A percentile compares a stretch with the other conserved stretches of the same genome.
Evolutionary conservation across 306 rosid species (phyloP).

Genomic region (Corylus avellana): DNA sequence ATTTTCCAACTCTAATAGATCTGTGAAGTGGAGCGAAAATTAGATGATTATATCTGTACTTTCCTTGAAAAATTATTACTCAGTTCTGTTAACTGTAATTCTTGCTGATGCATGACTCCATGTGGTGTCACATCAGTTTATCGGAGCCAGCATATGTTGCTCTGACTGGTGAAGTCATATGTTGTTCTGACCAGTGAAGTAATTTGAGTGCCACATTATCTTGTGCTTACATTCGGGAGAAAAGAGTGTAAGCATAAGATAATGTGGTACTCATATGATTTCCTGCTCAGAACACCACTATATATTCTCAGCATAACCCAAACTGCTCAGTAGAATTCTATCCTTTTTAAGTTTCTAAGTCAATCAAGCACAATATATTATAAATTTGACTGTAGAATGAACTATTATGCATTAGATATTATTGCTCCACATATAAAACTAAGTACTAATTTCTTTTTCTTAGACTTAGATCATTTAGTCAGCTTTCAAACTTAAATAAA

Average conservation of each 20-base stretch:
- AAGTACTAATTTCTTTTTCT: not conserved
- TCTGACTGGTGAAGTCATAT: not conserved
- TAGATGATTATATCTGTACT: not conserved
- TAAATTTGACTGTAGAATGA: not conserved
- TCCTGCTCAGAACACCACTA: not conserved
- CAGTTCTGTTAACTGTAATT: not conserved
- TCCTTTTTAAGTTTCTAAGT: not conserved
- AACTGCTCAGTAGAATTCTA: not conserved
- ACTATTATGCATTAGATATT: not conserved
- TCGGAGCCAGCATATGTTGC: not conserved
- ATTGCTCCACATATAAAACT: not conserved
- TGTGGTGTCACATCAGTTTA: not conserved
- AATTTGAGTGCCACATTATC: not conserved
- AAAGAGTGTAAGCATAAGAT: not conserved
- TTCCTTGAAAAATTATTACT: not conserved
- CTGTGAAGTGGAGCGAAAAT: not conserved
- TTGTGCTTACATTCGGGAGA: not conserved
- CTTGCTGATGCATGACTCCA: not conserved
- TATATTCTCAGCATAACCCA: not conserved
- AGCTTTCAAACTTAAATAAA: not conserved
- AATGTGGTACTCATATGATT: not conserved
- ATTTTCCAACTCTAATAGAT: not conserved
- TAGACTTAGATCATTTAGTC: not conserved
- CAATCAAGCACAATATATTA: not conserved
- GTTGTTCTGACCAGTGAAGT: not conserved